phyloP scores from a whole-genome alignment of 768 basidiomycete species.

The Serendipita sp. region DNA sequence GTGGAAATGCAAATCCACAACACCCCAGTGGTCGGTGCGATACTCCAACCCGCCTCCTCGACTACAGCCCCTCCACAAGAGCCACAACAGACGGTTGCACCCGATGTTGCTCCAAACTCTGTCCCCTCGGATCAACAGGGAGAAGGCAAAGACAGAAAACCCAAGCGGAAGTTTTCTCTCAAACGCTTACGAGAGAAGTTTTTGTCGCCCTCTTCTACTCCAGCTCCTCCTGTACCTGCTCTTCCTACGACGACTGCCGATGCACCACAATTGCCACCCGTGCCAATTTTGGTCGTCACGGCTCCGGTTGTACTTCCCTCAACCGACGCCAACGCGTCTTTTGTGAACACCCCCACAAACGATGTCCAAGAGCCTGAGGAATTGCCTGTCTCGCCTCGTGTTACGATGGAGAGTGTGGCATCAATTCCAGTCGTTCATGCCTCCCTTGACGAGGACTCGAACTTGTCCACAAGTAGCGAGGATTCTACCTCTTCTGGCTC shows the following conservation, averaged over 20 bases:
- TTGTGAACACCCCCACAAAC: not conserved
- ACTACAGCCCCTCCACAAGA: not conserved
- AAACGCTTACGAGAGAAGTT: not conserved
- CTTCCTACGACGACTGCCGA: not conserved
- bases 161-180: constrained; percentile 3
- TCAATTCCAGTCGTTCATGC: not conserved
- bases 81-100: not conserved
- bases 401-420: not conserved
- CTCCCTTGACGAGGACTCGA: not conserved
- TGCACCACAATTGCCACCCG: not conserved
- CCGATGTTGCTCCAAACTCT: not conserved
- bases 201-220: not conserved
- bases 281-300: not conserved
- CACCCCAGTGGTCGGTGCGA: not conserved
- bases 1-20: constrained; percentile 2
- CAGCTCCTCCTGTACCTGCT: not conserved
- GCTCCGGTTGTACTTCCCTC: not conserved
- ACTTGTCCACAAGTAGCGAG: not conserved
- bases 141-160: not conserved
- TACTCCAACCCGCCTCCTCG: not conserved
- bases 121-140: too few relatives aligned
- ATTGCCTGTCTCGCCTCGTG: not conserved
- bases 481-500: constrained; percentile 1
- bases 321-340: not conserved
- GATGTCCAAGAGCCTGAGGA: not conserved